Conservation (phyloP, 805 yeast species). For the Cyberlindnera nakhonratchasimensis region DNA sequence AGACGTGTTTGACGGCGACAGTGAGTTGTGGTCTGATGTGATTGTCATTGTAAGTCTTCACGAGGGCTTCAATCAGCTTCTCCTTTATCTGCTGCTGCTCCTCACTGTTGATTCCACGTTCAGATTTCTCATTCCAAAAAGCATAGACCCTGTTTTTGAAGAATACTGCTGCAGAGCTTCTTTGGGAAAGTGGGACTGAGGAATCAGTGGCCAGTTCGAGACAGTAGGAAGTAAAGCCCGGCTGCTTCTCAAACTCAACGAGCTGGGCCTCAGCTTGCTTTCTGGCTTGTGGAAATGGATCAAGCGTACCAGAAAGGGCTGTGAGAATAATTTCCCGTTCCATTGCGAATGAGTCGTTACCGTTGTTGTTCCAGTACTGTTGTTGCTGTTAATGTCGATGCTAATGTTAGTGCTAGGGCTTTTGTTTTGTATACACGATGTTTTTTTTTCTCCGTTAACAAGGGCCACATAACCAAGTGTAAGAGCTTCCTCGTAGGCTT, state of each 20-base stretch:
- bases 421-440: not conserved
- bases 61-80: conserved; percentile 50
- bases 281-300: conserved; percentile 46
- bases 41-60: conserved; percentile 37
- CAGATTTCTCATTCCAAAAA: conserved; percentile 44
- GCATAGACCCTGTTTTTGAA: conserved; percentile 60
- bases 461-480: too few species aligned
- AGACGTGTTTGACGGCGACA: conserved; percentile 52
- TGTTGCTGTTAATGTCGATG: too few species aligned
- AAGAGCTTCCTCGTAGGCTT: too few species aligned
- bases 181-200: conserved; percentile 39
- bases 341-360: too few species aligned
- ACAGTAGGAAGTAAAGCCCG: conserved; percentile 55
- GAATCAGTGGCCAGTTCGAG: conserved; percentile 47
- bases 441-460: too few species aligned
- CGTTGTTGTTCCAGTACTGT: too few species aligned
- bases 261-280: conserved; percentile 53
- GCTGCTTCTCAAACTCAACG: conserved; percentile 47
- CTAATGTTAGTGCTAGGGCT: conserved; percentile 14
- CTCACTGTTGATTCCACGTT: conserved; percentile 33
- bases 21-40: conserved; percentile 54
- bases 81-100: conserved; percentile 58
- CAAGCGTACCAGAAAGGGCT: conserved; percentile 52
- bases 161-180: conserved; percentile 62
- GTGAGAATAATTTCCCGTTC: conserved; percentile 48